Percentiles rank a stretch among this genome's conserved stretches.
Evolutionary conservation across 108 stramenopile species (phyloP).

Genomic region (Cylindrotheca fusiformis): DNA sequence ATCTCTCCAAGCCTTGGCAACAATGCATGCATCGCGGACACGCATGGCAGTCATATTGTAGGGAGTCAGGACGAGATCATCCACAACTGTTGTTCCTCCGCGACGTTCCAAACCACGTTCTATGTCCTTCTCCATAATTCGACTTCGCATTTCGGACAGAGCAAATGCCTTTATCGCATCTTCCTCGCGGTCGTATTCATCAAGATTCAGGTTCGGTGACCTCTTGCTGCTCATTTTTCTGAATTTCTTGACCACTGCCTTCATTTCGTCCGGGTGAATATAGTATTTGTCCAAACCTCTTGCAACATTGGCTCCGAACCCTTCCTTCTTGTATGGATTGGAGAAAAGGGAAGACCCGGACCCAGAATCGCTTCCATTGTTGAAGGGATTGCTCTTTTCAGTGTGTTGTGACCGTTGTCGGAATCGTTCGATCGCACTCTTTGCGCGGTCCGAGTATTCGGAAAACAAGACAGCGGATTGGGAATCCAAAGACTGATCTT

Average conservation of each 20-base stretch:
- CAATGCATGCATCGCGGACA: conserved; percentile 84
- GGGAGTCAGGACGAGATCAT: conserved; percentile 77
- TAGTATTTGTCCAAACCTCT: conserved; percentile 57
- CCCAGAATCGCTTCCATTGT: conserved; percentile 10
- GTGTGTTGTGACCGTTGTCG: not conserved
- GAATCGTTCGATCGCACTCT: not conserved
- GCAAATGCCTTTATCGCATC: conserved; percentile 85
- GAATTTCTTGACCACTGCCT: conserved; percentile 65
- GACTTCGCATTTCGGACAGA: conserved; percentile 84
- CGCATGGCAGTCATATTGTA: conserved; percentile 65
- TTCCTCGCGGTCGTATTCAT: conserved; percentile 61
- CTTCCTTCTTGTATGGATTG: conserved; percentile 14
- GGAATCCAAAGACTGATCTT: conserved; percentile 17
- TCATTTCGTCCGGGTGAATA: conserved; percentile 56
- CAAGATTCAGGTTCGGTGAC: conserved; percentile 30
- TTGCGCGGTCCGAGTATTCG: not conserved
- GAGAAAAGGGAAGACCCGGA: conserved; percentile 21
- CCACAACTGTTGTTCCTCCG: conserved; percentile 75
- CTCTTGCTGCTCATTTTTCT: conserved; percentile 57
- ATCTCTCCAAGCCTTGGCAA: conserved; percentile 89
- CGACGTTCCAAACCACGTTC: conserved; percentile 80
- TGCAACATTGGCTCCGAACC: conserved; percentile 5
- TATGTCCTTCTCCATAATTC: conserved; percentile 90
- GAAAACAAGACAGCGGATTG: conserved; percentile 1
- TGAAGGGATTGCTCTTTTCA: not conserved